These are phyloP conservation scores for Geoglossum cookeanum DNA, from an alignment of 2,329 filamentous ascomycete species.

Conservation along the genomic window DNA sequence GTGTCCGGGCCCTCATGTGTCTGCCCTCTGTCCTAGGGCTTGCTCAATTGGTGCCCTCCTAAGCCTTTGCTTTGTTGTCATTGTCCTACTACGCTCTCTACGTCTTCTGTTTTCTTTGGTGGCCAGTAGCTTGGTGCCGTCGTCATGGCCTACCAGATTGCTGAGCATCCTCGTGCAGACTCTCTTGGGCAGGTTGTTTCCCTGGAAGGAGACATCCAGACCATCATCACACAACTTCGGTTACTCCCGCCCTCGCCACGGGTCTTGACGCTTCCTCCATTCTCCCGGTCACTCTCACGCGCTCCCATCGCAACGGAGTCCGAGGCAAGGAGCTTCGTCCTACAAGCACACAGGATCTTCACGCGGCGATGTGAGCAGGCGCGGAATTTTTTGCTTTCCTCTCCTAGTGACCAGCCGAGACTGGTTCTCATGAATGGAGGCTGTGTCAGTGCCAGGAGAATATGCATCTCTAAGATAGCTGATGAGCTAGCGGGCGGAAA, in stretches of 20 bases:
- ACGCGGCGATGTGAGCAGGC: not conserved
- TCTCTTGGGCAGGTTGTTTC: not conserved
- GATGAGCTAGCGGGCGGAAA: not conserved
- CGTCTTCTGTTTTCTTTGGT: not conserved
- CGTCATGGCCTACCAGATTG: not conserved
- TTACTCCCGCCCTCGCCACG: not conserved
- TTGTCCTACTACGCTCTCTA: not conserved
- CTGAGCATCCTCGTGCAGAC: not conserved
- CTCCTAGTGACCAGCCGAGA: not conserved
- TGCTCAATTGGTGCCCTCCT: not conserved
- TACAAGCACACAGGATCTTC: not conserved
- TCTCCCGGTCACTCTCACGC: not conserved
- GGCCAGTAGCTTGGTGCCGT: not conserved
- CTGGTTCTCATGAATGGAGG: constrained; percentile 1
- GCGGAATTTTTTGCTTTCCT: not conserved
- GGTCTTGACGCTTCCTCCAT: not conserved
- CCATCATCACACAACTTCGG: not conserved
- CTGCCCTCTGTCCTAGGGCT: not conserved
- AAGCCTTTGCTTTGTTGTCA: not conserved
- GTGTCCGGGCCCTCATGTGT: not conserved
- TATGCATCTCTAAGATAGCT: not conserved
- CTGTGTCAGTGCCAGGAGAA: not conserved
- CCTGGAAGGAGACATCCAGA: not conserved
- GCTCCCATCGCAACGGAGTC: not conserved
- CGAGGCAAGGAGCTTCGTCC: not conserved